Evolutionary conservation across 2,329 filamentous ascomycete genomes (phyloP), one percentile per base, ranked within the genome.

Genomic region (Elsinoe arachidis): DNA sequence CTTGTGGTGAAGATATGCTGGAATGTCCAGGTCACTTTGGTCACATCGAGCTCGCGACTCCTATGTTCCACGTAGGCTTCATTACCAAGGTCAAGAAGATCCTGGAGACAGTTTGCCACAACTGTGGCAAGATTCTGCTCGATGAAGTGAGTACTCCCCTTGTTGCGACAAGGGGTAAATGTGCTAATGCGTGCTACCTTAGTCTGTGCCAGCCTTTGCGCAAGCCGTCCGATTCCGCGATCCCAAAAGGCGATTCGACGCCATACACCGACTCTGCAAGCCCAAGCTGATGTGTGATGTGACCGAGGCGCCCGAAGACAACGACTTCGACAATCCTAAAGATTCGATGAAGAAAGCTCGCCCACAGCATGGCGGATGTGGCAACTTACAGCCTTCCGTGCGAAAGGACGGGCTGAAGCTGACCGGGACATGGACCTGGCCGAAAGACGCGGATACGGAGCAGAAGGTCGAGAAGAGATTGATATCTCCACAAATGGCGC

Each of bases 81-180:
- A 87, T 99, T 77, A 95, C 89, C 73, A 97, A 97, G 79, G 91
- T 96, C 76, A 99, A 99, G 81, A 99, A 97, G 80, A 84, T 99
- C 67, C 80, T 99, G 73, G 95, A 99, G 81, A 93, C 91, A 66
- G 91, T 99, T 73, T 99, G 95, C 81, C 91, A 96, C 78, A 96
- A 95, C 74, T 99, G 95, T 80, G 92, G 91, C 76, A 95, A 93
- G 80, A 89, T 97, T 70, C 83, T 96, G 80, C 87, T 90, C 76
- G 91, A 97, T 82, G 88, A 90, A 86, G 92, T 97, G 86, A 90
- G 92, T 95, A 78, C 80, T 78, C 78, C 79, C 79, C 77, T 60
- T 39, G 60, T 70, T 74, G 71, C 76, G 23, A 15, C 11, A 11
- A 37, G 49, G 26, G 17, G 39, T 17, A 26, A 21, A 39, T 37